phyloP scores from a whole-genome alignment of 2,329 filamentous ascomycete species.

The Calonectria montana region DNA sequence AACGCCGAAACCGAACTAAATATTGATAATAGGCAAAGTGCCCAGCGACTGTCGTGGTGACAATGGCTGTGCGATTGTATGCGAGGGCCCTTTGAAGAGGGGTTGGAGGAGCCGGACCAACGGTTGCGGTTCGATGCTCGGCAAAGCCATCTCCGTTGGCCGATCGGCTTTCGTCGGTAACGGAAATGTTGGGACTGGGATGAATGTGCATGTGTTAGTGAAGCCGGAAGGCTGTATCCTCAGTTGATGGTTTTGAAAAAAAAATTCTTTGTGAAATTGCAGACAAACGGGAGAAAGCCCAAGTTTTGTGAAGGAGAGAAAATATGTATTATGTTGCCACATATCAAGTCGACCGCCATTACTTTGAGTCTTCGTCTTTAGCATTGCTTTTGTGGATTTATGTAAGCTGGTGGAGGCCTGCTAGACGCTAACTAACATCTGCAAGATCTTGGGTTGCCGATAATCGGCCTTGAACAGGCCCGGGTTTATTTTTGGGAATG shows the following conservation, averaged over 20 bases:
- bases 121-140: conserved; percentile 41
- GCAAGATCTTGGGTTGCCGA: conserved; percentile 26
- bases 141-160: conserved; percentile 37
- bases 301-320: neutral
- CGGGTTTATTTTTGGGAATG: neutral
- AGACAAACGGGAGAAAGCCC: neutral
- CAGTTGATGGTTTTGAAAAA: neutral
- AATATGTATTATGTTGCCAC: neutral
- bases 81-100: conserved; percentile 40
- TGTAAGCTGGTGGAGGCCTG: conserved; percentile 37
- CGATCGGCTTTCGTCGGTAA: conserved; percentile 40
- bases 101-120: conserved; percentile 34
- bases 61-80: conserved; percentile 37
- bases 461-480: conserved; percentile 19
- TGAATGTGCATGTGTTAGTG: conserved; percentile 5
- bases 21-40: conserved; percentile 43
- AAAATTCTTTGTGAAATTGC: neutral
- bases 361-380: neutral
- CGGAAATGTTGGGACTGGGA: conserved; percentile 33
- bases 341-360: neutral
- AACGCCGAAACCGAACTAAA: conserved; percentile 32
- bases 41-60: conserved; percentile 37
- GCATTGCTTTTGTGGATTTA: conserved; percentile 27
- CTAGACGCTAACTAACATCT: neutral
- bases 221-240: neutral